These are phyloP conservation scores for Candida oleophila DNA, from an alignment of 805 yeast genomes.

Conservation along the genomic window DNA sequence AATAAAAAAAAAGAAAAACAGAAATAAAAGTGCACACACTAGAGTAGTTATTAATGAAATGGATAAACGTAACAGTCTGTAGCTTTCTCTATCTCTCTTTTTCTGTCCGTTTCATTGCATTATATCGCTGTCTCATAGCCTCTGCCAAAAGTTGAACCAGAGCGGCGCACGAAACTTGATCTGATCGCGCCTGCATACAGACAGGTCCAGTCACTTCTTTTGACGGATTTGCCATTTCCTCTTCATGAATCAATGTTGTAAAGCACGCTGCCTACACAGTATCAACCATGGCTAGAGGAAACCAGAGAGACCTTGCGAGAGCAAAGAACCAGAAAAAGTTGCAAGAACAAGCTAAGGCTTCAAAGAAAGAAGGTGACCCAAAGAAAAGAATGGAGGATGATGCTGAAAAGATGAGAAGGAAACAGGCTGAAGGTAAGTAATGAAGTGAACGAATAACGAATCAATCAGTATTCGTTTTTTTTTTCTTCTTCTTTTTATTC, in stretches of 20 bases:
- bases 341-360: constrained; percentile 54
- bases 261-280: not conserved
- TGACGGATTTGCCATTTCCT: too few species aligned
- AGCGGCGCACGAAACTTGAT: too few species aligned
- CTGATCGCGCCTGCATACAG: too few species aligned
- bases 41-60: too few species aligned
- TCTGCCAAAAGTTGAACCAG: too few species aligned
- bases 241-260: too few species aligned
- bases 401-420: constrained; percentile 86
- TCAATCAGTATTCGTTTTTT: constrained; percentile 2
- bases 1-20: not conserved
- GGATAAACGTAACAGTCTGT: too few species aligned
- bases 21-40: too few species aligned
- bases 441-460: not conserved
- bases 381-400: constrained; percentile 81
- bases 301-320: constrained; percentile 93
- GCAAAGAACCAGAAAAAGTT: constrained; percentile 83
- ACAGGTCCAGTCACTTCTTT: too few species aligned
- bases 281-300: constrained; percentile 82
- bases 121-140: too few species aligned
- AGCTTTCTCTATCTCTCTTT: too few species aligned
- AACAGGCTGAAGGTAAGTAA: constrained; percentile 77
- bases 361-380: constrained; percentile 80
- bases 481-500: not conserved
- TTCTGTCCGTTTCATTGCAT: too few species aligned